Base-by-base conservation (phyloP, 805 yeast species). In the Starmerella floricola region DNA sequence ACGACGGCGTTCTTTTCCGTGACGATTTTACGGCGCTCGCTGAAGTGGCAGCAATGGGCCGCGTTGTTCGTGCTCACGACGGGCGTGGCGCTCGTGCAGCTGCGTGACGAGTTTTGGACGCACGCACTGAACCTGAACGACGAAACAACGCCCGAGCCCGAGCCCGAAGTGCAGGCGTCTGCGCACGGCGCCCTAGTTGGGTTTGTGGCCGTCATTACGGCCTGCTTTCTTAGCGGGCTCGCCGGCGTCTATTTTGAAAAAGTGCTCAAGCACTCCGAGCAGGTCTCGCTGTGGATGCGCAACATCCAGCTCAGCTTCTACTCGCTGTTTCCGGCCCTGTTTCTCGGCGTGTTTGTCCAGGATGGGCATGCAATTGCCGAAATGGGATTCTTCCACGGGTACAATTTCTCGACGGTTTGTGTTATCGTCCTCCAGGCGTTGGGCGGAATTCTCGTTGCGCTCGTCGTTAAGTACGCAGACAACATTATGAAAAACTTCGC, bases 231-330 rank as follows among this genome's bases (percentile, higher is more conserved):
- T 31, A 55, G 62, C 18, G 68, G 68, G 6, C 53, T 64, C 30
- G 68, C 68, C 5, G 68, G 68, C n/a, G 65, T 64, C 31, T 64
- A 64, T 54, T 63, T 64, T 48, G 68, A 64, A 40, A 62, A 62
- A 49, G 66, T 62, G 23, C 57, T 64, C 39, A 64, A 64, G 49
- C 64, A 64, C 31, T 43, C 62, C 16, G 55, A 52, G 39, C 55
- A 58, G 27, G 60, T 59, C 17, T 54, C 63, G 26, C 54, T 64
- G 17, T 64, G 68, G 68, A 53, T 59, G 31, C 63, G 68, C 31
- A 64, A 64, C 44, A 58, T 64, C 23, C 68, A 64, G 51, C 58
- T 64, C 31, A 55, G 62, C 18, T 52, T 61, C 46, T 64, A 62
- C 47, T 64, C 68, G 3, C 46, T 64, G 21, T 49, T 64, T 44